A percentile compares a stretch with the other conserved stretches of the same genome.
Conservation (phyloP, 441 rosid genomes). For the Adansonia gregorii region DNA sequence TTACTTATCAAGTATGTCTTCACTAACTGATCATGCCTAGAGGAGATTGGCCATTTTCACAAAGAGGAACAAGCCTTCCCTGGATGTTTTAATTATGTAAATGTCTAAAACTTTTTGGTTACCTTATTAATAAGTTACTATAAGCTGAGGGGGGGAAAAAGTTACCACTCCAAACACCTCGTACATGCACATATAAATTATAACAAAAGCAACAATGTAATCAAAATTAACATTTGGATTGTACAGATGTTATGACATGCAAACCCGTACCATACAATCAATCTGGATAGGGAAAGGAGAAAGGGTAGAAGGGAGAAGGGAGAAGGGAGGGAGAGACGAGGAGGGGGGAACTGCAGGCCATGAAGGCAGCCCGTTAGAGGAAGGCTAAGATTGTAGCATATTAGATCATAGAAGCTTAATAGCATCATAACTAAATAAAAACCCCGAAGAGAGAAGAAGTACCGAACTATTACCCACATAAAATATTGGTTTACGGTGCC, state of each 20-base stretch:
- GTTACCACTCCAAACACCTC: not conserved
- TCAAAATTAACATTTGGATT: not conserved
- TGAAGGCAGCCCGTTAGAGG: not conserved
- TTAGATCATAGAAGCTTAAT: not conserved
- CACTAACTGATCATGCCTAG: not conserved
- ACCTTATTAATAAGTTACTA: not conserved
- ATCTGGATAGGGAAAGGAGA: not conserved
- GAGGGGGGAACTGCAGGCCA: not conserved
- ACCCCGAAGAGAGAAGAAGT: not conserved
- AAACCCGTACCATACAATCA: not conserved
- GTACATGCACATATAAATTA: not conserved
- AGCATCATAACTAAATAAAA: not conserved
- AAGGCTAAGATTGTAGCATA: not conserved
- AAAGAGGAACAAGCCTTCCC: constrained; percentile 6
- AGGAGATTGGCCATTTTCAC: not conserved
- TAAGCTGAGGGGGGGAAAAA: not conserved
- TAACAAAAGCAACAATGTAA: not conserved
- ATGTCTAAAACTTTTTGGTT: not conserved
- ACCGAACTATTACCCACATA: not conserved
- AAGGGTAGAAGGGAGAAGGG: not conserved
- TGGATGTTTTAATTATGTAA: constrained; percentile 4
- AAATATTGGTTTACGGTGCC: not conserved
- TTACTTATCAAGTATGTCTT: not conserved
- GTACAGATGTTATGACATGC: not conserved
- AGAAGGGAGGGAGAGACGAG: not conserved